Conservation (phyloP, 2,329 filamentous ascomycete genomes). For the Sporothrix sp. region DNA sequence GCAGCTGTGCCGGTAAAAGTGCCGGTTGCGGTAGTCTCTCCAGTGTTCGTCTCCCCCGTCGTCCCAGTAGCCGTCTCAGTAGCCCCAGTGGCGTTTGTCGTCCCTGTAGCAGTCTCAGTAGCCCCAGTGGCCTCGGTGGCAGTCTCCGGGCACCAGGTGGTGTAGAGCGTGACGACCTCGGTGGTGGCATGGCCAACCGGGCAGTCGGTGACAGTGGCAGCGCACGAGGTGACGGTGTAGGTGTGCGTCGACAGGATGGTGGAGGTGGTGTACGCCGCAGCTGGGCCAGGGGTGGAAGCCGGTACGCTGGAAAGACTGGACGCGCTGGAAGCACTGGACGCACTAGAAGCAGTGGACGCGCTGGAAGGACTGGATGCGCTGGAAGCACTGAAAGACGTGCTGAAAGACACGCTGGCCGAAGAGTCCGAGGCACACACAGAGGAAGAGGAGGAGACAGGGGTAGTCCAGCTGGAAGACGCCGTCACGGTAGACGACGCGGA, state of each 20-base stretch:
- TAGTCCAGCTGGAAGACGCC: neutral
- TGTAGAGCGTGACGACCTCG: constrained; percentile 24
- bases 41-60: neutral
- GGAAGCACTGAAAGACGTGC: too few species aligned
- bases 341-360: too few species aligned
- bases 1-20: neutral
- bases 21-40: neutral
- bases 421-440: neutral
- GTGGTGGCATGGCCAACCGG: constrained; percentile 19
- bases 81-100: neutral
- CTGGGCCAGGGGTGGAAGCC: neutral
- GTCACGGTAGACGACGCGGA: neutral
- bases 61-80: neutral
- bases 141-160: constrained; percentile 27
- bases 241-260: constrained; percentile 21
- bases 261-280: constrained; percentile 8
- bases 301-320: neutral
- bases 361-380: too few species aligned
- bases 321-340: too few species aligned
- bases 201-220: constrained; percentile 17
- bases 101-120: neutral
- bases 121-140: neutral
- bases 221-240: constrained; percentile 20
- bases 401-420: neutral
- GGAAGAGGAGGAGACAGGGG: neutral